Evolutionary conservation across 2,329 filamentous ascomycete genomes (phyloP), one percentile per base, ranked within the genome.

Genomic region (Alternaria longipes): DNA sequence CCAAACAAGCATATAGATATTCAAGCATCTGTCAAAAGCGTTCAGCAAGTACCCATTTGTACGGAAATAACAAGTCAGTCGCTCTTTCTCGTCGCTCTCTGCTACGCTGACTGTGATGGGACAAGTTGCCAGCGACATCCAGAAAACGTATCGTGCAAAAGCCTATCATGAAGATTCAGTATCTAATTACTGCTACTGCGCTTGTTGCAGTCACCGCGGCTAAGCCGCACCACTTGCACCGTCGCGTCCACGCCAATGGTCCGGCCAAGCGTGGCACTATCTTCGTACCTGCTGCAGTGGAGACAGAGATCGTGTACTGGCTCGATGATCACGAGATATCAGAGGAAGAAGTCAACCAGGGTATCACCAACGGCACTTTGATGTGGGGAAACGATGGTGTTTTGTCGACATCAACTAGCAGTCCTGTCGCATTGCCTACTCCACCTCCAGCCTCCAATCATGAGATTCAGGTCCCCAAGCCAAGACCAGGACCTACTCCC

Each of bases 281-380:
- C 11, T 72, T 81, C 36, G 80, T 83, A 50, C 82, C 85, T 58
- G 85, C 87, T 55, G 84, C 85, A 56, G 84, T 89, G 52, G 82
- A 85, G 32, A 89, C 87, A 53, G 86, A 89, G 68, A 87, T 89
- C 57, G 85, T 90, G 58, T 97, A 94, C 81, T 85, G 90, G 75
- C 82, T 94, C 55, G 87, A 90, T 62, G 90, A 89, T 62, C 70
- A 88, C 73, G 65, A 81, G 34, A 85, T 97, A 68, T 82, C 83
- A 54, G 80, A 85, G 62, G 79, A 85, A 0, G 86, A 93, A 62
- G 93, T 93, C 55, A 85, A 90, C 81, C 76, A 86, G 56, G 92
- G 93, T 66, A 85, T 98, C 69, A 81, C 85, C 59, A 86, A 90
- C 63, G 91, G 93, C 54, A 85, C 87, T 47, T 76, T 87, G 46